Evolutionary conservation across 2,329 filamentous ascomycete species (phyloP), one percentile per base, ranked within the genome.

Genomic region (Microsporum audouinii): DNA sequence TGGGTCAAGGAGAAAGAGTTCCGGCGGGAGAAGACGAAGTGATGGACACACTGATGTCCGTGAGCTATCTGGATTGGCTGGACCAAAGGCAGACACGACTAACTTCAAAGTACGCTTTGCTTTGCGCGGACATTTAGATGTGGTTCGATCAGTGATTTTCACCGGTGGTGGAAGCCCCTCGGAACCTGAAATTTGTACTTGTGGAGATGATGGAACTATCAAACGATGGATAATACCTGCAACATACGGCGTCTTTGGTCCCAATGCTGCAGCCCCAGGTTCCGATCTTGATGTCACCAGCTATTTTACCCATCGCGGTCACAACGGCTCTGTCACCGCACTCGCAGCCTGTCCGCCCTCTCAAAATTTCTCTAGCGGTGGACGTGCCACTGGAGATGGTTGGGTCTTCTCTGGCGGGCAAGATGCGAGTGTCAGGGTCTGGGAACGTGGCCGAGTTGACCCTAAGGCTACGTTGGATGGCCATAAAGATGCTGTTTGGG

Each of bases 391-490:
- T 68, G 92, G 92, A 36, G 94, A 97, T 68, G 94, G 94, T 33
- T 99, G 94, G 94, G 91, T 99, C 66, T 99, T 99, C 74, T 97
- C 92, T 3, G 94, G 94, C 63, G 94, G 94, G 2, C 91, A 96
- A 72, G 94, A 99, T 73, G 85, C 89, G 17, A 95, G 90, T 5
- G 86, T 99, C 41, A 85, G 91, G 34, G 91, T 99, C 0, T 99
- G 94, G 94, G 92, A 99, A 74, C 84, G 91, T 58, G 92, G 92
- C 33, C 82, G 92, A 55, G 90, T 99, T 36, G 94, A 97, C 71
- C 91, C 94, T 5, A 97, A 97, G 74, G 91, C 91, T 1, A 96
- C 91, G 0, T 79, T 99, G 2, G 90, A 96, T 66, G 92, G 91
- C 0, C 94, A 97, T 70, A 95, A 88, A 0, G 94, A 99, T 78